Percentiles rank a stretch among this genome's conserved stretches.
Evolutionary conservation across 805 yeast species (phyloP).

Genomic region (Torulaspora gathmanii): DNA sequence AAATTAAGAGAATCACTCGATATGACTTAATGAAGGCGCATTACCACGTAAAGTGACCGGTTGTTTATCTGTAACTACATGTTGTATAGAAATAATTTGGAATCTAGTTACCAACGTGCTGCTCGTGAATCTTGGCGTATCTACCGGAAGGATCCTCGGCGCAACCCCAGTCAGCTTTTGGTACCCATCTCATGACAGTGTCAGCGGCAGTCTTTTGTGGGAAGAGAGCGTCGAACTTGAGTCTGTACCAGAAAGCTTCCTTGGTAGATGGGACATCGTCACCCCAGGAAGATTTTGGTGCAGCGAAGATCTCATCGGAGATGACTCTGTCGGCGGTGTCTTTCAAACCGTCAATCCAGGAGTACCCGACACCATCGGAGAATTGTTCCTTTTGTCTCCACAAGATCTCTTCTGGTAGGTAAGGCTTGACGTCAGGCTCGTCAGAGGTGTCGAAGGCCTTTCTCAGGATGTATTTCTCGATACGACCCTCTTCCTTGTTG

Average conservation of each 20-base stretch:
- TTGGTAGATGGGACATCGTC: constrained; percentile 90
- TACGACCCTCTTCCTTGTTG: constrained; percentile 60
- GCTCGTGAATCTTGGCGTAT: constrained; percentile 84
- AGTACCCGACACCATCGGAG: constrained; percentile 98
- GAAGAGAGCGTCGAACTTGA: constrained; percentile 91
- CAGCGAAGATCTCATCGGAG: constrained; percentile 83
- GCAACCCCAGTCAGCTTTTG: constrained; percentile 99
- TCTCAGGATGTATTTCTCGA: constrained; percentile 94
- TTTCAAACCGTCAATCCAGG: constrained; percentile 98
- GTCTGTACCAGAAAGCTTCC: constrained; percentile 99
- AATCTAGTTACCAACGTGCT: constrained; percentile 44
- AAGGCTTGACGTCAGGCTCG: constrained; percentile 72
- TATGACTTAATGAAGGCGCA: constrained; percentile 4
- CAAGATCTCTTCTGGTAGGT: constrained; percentile 91
- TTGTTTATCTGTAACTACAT: background rate
- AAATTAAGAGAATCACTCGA: constrained; percentile 1
- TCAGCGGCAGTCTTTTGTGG: constrained; percentile 87
- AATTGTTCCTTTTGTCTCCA: constrained; percentile 99
- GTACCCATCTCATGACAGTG: constrained; percentile 99
- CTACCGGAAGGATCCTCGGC: constrained; percentile 98
- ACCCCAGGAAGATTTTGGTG: constrained; percentile 96
- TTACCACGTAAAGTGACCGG: background rate
- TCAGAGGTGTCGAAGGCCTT: constrained; percentile 95
- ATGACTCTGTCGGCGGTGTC: constrained; percentile 87
- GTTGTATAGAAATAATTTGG: background rate